Base-by-base conservation (phyloP, 2,329 filamentous ascomycete species). In the Tolypocladium cylindrosporum region DNA sequence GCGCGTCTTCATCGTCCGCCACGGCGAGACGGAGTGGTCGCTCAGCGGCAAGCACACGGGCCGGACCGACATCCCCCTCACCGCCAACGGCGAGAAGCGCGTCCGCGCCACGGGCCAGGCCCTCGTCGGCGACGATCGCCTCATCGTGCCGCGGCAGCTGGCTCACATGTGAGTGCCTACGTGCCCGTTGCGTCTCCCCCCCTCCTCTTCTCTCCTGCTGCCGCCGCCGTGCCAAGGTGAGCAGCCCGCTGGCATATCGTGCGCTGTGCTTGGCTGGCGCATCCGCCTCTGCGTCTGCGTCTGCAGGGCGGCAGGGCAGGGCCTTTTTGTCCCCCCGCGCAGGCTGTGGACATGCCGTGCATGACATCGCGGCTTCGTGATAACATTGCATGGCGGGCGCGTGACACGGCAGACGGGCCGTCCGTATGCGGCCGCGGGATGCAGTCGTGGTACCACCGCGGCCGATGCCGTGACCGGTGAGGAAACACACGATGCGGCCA, bases 1-100 rank as follows among this genome's bases (percentile, higher is more conserved):
- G 2, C 82, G 89, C 56, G 86, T 90, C 69, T 93, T 93, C 77
- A 84, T 94, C 64, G 76, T 91, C 70, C 90, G 92, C 65, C 92
- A 97, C 69, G 93, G 92, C 74, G 91, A 97, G 77, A 97, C 92
- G 4, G 91, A 96, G 77, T 97, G 92, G 92, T 95, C 90, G 6
- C 84, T 96, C 54, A 88, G 88, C 64, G 92, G 91, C 58, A 82
- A 85, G 56, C 90, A 97, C 74, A 97, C 93, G 0, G 89, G 91
- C 55, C 80, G 78, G 36, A 89, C 89, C n/a, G 92, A 97, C 68
- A 89, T 97, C 4, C 87, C 91, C 1, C 79, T 97, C 42, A 97
- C 92, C 1, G 75, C 80, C 55, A 88, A 90, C 69, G 93, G 93
- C 56, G 89, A 91, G 77, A 89, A 84, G 71, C 81, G 89, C 60